Base-by-base conservation (phyloP, 2,329 filamentous ascomycete species). In the Sarocladium strictum region DNA sequence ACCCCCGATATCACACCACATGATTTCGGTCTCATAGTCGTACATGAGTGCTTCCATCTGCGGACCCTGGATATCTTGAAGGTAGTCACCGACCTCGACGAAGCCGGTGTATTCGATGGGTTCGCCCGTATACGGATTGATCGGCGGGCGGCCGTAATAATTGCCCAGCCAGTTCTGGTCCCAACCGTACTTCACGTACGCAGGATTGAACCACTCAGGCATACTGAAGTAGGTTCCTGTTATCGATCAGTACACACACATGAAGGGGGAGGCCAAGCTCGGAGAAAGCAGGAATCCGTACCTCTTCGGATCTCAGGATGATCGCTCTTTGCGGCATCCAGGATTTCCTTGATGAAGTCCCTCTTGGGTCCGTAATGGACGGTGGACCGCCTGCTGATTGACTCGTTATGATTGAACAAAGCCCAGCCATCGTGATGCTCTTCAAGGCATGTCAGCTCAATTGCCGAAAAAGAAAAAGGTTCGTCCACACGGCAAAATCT, bases 181-280 rank as follows among this genome's bases (percentile, higher is more conserved):
- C 4, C 35, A 19, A 17, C 40, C 24, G 29, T 76, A 74, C 1
- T 66, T 67, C 0, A 64, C 70, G 51, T 67, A 78, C 47, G 71
- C 68, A 0, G 73, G 73, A 57, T 76, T 75, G 62, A 70, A 77
- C 73, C 73, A 78, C 59, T 78, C 75, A 1, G 74, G 74, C n/a
- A 78, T 64, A 32, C 69, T 72, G 62, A 76, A 77, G 60, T 77
- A 78, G 0, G 72, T 73, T n/a, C n/a, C n/a, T n/a, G n/a, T n/a
- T n/a, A n/a, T n/a, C n/a, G n/a, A n/a, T n/a, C n/a, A n/a, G n/a
- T n/a, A n/a, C n/a, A n/a, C n/a, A n/a, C n/a, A n/a, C n/a, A n/a
- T n/a, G n/a, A n/a, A n/a, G n/a, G n/a, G n/a, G n/a, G n/a, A n/a
- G n/a, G n/a, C n/a, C n/a, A n/a, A n/a, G n/a, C n/a, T n/a, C n/a